Percentiles rank a stretch among this genome's conserved stretches.
Conservation (phyloP, 202 grass and related monocot species). For the Dendrocalamus latiflorus region DNA sequence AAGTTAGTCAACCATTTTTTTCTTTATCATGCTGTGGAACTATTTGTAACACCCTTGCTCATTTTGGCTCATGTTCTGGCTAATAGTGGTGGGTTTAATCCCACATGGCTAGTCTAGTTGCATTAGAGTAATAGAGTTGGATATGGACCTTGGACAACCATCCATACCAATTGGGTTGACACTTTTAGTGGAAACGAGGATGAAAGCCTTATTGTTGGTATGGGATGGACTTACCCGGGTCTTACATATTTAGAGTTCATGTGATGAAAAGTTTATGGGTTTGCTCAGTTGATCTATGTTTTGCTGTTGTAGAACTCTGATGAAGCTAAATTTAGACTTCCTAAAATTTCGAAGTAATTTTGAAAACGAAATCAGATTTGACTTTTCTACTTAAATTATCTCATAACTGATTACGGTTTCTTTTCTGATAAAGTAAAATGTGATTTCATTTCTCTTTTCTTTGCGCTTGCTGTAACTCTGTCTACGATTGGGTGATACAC, state of each 20-base stretch:
- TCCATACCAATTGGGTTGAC: background rate
- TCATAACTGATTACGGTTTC: background rate
- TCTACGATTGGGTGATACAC: background rate
- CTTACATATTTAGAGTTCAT: conserved; percentile 6
- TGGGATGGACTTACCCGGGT: background rate
- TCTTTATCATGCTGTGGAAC: background rate
- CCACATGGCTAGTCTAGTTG: background rate
- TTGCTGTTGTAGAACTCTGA: background rate
- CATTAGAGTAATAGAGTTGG: background rate
- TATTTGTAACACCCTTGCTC: background rate
- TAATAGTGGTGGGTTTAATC: conserved; percentile 6
- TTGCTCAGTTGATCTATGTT: background rate
- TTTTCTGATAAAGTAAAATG: conserved; percentile 11
- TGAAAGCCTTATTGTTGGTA: background rate
- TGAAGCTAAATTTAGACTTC: background rate
- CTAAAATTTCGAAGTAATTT: background rate
- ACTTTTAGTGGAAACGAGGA: background rate
- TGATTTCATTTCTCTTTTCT: background rate
- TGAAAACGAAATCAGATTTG: background rate
- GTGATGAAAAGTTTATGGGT: background rate
- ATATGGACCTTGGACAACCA: background rate
- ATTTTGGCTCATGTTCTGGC: background rate
- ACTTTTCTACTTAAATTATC: background rate
- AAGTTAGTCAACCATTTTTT: background rate
- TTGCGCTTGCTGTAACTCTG: background rate